A percentile compares a stretch with the other conserved stretches of the same genome.
These are phyloP conservation scores for Lecanoromycetidae sp. DNA, from an alignment of 2,329 filamentous ascomycete genomes.

Conservation along the genomic window DNA sequence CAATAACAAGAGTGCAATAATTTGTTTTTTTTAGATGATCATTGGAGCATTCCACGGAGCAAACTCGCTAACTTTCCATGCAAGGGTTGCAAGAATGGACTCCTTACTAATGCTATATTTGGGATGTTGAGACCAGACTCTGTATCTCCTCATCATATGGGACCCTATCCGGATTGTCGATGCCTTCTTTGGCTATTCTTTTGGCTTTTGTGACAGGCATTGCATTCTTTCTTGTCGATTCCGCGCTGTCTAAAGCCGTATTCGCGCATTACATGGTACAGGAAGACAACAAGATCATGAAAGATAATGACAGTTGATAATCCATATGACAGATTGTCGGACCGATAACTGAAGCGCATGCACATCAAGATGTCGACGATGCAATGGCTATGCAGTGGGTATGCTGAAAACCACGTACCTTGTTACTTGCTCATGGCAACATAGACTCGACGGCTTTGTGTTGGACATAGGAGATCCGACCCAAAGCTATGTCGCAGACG, in stretches of 20 bases:
- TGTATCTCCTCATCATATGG: too few species aligned
- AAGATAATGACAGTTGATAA: not conserved
- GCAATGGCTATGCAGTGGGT: constrained; percentile 22
- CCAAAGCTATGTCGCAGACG: constrained; percentile 20
- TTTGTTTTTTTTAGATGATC: too few species aligned
- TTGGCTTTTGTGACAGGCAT: too few species aligned
- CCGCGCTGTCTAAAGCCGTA: constrained; percentile 5
- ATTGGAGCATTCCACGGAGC: too few species aligned
- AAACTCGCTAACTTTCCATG: too few species aligned
- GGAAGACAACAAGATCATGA: not conserved
- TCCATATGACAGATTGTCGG: constrained; percentile 6
- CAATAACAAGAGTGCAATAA: too few species aligned
- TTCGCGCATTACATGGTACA: constrained; percentile 16
- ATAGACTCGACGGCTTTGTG: constrained; percentile 26
- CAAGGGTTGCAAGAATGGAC: too few species aligned
- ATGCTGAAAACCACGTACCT: too few species aligned
- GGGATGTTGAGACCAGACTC: too few species aligned
- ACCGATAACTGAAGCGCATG: constrained; percentile 2
- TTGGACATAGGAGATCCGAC: constrained; percentile 26
- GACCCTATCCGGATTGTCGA: too few species aligned
- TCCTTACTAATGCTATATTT: too few species aligned
- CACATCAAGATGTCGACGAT: constrained; percentile 23
- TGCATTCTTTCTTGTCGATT: not conserved
- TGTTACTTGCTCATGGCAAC: not conserved
- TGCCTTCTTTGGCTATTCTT: too few species aligned